Evolutionary conservation across 805 yeast species (phyloP).

Genomic region (Wilhelminamyces savonicus): DNA sequence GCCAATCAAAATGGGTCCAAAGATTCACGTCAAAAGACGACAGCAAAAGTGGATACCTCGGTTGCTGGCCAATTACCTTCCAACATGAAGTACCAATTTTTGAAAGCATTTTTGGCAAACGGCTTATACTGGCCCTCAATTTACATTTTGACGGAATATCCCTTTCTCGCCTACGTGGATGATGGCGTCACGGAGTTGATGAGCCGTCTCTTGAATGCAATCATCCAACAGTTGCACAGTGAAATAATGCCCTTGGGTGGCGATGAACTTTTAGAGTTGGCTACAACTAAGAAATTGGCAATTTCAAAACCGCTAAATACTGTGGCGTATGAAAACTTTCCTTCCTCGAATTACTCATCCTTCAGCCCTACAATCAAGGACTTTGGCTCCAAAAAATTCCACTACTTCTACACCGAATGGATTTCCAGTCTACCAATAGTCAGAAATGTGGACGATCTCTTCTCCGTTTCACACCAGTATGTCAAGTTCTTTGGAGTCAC

Average conservation of each 20-base stretch:
- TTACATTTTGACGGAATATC: slow-evolving; percentile 52
- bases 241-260: slow-evolving; percentile 12
- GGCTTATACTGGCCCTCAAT: slow-evolving; percentile 63
- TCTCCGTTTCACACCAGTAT: slow-evolving; percentile 41
- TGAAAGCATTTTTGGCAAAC: slow-evolving; percentile 47
- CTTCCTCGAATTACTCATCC: slow-evolving; percentile 12
- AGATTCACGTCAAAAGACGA: slow-evolving; percentile 11
- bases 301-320: slow-evolving; percentile 18
- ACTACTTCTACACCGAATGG: slow-evolving; percentile 50
- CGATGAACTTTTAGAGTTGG: slow-evolving; percentile 15
- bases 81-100: slow-evolving; percentile 30
- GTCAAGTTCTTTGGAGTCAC: slow-evolving; percentile 51
- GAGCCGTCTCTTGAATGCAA: slow-evolving; percentile 41
- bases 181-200: slow-evolving; percentile 42
- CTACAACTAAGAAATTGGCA: slow-evolving; percentile 15
- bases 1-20: not conserved
- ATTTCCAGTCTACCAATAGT: slow-evolving; percentile 29
- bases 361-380: slow-evolving; percentile 24
- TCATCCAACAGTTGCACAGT: slow-evolving; percentile 44
- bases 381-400: slow-evolving; percentile 17
- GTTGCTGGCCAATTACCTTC: slow-evolving; percentile 11
- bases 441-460: slow-evolving; percentile 35
- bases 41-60: slow-evolving; percentile 3
- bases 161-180: slow-evolving; percentile 52
- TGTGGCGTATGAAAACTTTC: slow-evolving; percentile 21